These are phyloP conservation scores for Pythium brachiatum DNA, from an alignment of 352 stramenopile genomes.

Conservation along the genomic window DNA sequence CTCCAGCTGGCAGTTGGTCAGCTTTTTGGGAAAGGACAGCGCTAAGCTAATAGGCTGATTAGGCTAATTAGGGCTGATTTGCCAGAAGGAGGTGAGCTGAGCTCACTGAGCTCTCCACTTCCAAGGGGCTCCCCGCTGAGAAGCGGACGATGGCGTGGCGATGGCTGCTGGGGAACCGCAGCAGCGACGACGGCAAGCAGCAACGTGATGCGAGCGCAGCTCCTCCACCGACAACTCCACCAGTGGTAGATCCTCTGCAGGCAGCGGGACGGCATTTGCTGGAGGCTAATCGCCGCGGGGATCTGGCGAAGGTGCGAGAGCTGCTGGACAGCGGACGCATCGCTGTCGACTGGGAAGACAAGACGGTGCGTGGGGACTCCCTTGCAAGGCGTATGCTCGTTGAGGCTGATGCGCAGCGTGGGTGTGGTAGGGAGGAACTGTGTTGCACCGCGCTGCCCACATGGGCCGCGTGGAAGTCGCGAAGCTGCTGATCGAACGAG, in stretches of 20 bases:
- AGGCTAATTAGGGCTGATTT: no score
- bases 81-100: no score
- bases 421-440: background rate
- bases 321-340: background rate
- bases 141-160: conserved; percentile 1
- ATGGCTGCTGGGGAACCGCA: background rate
- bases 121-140: no score
- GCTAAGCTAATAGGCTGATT: no score
- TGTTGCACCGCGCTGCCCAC: background rate
- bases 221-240: background rate
- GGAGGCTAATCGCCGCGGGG: background rate
- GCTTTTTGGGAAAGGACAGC: no score
- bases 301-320: background rate
- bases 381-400: no score
- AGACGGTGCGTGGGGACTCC: background rate
- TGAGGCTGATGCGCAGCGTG: no score
- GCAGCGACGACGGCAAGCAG: background rate
- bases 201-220: background rate
- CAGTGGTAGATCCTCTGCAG: background rate
- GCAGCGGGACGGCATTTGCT: background rate
- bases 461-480: background rate
- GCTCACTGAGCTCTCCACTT: no score
- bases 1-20: no score
- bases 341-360: background rate
- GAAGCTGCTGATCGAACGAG: background rate